Evolutionary conservation across 164 flowering plant genomes (phyloP).

Genomic region (Chimonanthus salicifolius): DNA sequence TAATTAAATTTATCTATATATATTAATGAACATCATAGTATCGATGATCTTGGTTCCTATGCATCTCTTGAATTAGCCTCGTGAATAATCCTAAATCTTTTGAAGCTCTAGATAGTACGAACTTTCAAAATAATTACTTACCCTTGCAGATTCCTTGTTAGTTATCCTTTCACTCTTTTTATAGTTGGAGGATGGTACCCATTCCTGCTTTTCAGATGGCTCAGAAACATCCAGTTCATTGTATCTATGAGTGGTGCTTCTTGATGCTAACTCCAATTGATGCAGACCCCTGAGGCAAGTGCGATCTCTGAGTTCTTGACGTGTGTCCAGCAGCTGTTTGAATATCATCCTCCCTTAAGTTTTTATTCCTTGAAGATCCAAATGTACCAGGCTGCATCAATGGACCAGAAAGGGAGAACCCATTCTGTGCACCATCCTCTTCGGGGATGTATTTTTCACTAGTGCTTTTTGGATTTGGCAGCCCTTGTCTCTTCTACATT

Average conservation of each 20-base stretch:
- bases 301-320: conserved; percentile 23
- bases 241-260: conserved; percentile 31
- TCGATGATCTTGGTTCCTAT: too few species aligned
- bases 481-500: conserved; percentile 43
- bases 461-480: conserved; percentile 37
- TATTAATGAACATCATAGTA: background rate
- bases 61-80: background rate
- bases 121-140: conserved; percentile 13
- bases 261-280: conserved; percentile 44
- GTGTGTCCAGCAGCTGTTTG: conserved; percentile 13
- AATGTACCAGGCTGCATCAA: conserved; percentile 21
- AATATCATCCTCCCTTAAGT: conserved; percentile 18
- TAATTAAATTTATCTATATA: background rate
- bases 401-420: conserved; percentile 28
- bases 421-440: conserved; percentile 33
- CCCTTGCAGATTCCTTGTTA: conserved; percentile 31
- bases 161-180: conserved; percentile 36
- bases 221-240: conserved; percentile 35
- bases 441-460: conserved; percentile 46
- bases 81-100: too few species aligned
- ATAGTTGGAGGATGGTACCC: conserved; percentile 28
- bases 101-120: background rate
- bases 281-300: conserved; percentile 27
- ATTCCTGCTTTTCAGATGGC: conserved; percentile 35
- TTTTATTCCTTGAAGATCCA: conserved; percentile 15